Percentiles rank a stretch among this genome's conserved stretches.
phyloP scores from a whole-genome alignment of 345 rosid genomes.

The Anacardium occidentale region DNA sequence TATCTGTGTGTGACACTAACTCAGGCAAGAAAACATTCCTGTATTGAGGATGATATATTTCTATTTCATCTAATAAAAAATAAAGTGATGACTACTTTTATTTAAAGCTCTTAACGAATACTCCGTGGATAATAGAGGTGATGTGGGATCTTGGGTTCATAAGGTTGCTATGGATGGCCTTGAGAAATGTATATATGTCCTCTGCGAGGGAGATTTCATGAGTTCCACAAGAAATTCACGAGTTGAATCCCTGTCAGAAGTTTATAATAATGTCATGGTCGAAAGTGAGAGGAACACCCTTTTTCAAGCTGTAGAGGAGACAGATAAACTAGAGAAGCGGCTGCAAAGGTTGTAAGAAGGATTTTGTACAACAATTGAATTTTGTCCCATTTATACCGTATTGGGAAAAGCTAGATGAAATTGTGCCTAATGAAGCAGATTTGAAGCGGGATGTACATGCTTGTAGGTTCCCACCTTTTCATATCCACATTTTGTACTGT shows the following conservation, averaged over 20 bases:
- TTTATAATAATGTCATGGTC: slow-evolving; percentile 24
- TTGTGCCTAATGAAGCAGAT: slow-evolving; percentile 50
- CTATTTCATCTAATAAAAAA: slow-evolving; percentile 63
- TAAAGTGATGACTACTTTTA: slow-evolving; percentile 75
- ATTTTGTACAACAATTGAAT: slow-evolving; percentile 55
- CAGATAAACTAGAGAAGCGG: slow-evolving; percentile 93
- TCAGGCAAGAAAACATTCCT: slow-evolving; percentile 34
- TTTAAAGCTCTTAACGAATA: slow-evolving; percentile 88
- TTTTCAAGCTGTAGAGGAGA: slow-evolving; percentile 89
- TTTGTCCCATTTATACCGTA: slow-evolving; percentile 62
- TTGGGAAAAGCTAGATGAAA: slow-evolving; percentile 69
- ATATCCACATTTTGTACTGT: slow-evolving; percentile 69
- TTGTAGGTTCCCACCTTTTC: slow-evolving; percentile 82
- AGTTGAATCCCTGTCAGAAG: slow-evolving; percentile 24
- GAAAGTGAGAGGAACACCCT: slow-evolving; percentile 27
- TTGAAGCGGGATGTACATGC: slow-evolving; percentile 55
- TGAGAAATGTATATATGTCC: slow-evolving; percentile 74
- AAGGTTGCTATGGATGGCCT: slow-evolving; percentile 95
- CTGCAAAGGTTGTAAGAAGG: slow-evolving; percentile 76
- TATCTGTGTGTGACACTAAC: slow-evolving; percentile 80
- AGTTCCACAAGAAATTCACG: slow-evolving; percentile 18
- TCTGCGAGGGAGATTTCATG: slow-evolving; percentile 42
- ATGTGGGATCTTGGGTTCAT: slow-evolving; percentile 99
- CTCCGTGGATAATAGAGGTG: slow-evolving; percentile 94
- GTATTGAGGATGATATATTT: slow-evolving; percentile 40